Evolutionary conservation across 257 asterid species (phyloP), one percentile per base, ranked within the genome.

Genomic region (Solanum sitiens): DNA sequence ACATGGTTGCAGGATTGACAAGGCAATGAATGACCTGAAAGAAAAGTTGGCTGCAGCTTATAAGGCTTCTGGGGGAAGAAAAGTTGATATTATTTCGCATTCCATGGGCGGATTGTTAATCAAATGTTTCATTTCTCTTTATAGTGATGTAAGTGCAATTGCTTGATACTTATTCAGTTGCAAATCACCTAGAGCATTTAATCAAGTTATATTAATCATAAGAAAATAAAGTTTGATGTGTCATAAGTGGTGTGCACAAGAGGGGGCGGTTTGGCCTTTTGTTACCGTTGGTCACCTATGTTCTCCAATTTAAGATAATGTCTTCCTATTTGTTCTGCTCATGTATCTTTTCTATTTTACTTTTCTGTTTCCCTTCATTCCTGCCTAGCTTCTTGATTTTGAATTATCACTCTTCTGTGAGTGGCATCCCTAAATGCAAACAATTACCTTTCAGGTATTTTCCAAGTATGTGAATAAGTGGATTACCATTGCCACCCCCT

Each of bases 81-180:
- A 97, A 94, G 95, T 95, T 89, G 95, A 93, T 88, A 87, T 97
- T 85, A 94, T 93, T 88, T 95, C 98, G 11, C 98, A 97, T 89
- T 97, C 99, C 15, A 97, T 95, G 98, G 98, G 98, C 84, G 99
- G 98, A 92, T 89, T 96, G 93, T 92, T 96, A 68, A 93, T 93
- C 82, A 90, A 93, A 61, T 96, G 97, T 90, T 94, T 93, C 88
- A 92, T 92, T 89, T 56, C 89, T 77, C 97, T 95, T 87, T 92
- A 92, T 84, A 90, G 88, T 83, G 98, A 95, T 88, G 99, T 95
- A 94, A 67, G 99, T 88, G 83, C 67, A 70, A 74, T 45, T 83
- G 72, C 47, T 86, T 85, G 16, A 85, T 74, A 40, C 86, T 79
- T 77, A 8, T n/a, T 44, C 39, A 82, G 15, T 76, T 86, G 42